Percentiles rank a stretch among this genome's conserved stretches.
These are phyloP conservation scores for Teunomyces cretensis DNA, from an alignment of 805 yeast genomes.

Conservation along the genomic window DNA sequence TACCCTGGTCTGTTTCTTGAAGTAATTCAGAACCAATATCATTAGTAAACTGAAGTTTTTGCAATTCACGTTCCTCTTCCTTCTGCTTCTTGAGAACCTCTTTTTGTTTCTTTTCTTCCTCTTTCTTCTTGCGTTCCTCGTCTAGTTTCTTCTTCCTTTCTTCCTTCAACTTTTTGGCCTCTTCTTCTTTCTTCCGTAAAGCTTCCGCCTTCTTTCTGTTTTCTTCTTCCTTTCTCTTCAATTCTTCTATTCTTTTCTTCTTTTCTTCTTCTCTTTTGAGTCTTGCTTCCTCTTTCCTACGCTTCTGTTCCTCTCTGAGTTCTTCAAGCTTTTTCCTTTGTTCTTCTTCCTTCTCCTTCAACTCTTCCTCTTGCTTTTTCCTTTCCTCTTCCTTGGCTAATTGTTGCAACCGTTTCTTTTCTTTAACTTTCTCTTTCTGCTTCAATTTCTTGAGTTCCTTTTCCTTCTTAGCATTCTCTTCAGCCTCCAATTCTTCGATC, in stretches of 20 bases:
- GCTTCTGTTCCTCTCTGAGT: constrained; percentile 36
- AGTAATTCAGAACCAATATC: constrained; percentile 12
- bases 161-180: constrained; percentile 23
- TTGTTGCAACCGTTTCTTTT: constrained; percentile 63
- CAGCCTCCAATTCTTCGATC: constrained; percentile 69
- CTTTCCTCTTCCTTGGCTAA: constrained; percentile 63
- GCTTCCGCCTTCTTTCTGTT: constrained; percentile 30
- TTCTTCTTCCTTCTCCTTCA: constrained; percentile 37
- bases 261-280: constrained; percentile 50
- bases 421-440: constrained; percentile 68
- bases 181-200: constrained; percentile 29
- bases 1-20: constrained; percentile 15
- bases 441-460: constrained; percentile 64
- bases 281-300: constrained; percentile 37
- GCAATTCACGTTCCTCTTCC: constrained; percentile 12
- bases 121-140: constrained; percentile 22
- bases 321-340: constrained; percentile 31
- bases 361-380: constrained; percentile 53
- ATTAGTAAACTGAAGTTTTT: constrained; percentile 9
- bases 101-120: constrained; percentile 23
- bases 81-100: constrained; percentile 11
- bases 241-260: constrained; percentile 40
- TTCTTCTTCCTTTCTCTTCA: constrained; percentile 33
- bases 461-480: constrained; percentile 61
- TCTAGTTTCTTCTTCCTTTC: constrained; percentile 24